These are phyloP conservation scores for Scopulariopsis brevicaulis DNA, from an alignment of 2,329 filamentous ascomycete species.

Conservation along the genomic window DNA sequence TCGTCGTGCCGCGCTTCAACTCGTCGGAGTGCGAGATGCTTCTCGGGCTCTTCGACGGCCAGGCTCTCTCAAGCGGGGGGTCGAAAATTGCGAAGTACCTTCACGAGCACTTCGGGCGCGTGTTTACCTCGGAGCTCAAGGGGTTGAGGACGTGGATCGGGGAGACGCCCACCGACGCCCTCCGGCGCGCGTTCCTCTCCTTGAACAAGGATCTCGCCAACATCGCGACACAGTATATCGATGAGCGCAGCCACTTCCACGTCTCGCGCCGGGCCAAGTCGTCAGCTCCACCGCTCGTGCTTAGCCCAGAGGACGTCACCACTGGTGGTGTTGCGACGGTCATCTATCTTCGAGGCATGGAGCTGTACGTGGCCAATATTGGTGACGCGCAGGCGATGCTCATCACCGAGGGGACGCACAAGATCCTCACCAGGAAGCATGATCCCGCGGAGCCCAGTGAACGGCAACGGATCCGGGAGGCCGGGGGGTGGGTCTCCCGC, in stretches of 20 bases:
- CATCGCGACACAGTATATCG: conserved; percentile 67
- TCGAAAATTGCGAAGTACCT: conserved; percentile 95
- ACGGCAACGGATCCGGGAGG: conserved; percentile 80
- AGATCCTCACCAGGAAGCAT: conserved; percentile 80
- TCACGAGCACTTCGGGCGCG: conserved; percentile 86
- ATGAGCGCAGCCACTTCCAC: conserved; percentile 48
- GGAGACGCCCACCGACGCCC: conserved; percentile 72
- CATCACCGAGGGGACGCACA: conserved; percentile 76
- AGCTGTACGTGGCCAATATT: conserved; percentile 89
- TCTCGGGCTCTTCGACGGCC: conserved; percentile 91
- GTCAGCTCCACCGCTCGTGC: conserved; percentile 59
- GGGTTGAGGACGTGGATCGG: conserved; percentile 51
- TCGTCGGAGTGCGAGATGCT: conserved; percentile 83
- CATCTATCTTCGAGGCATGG: conserved; percentile 77
- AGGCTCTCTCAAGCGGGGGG: conserved; percentile 76
- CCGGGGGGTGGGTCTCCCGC: conserved; percentile 89
- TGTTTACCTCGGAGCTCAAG: conserved; percentile 74
- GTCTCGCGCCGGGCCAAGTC: conserved; percentile 60
- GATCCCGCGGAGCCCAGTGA: conserved; percentile 82
- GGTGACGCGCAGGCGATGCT: conserved; percentile 94
- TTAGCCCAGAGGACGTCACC: conserved; percentile 80
- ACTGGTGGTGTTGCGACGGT: conserved; percentile 90
- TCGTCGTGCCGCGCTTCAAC: conserved; percentile 87
- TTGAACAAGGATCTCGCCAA: conserved; percentile 93
- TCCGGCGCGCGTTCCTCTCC: conserved; percentile 75